Evolutionary conservation across 257 asterid species (phyloP).

Genomic region (Datura wrightii): DNA sequence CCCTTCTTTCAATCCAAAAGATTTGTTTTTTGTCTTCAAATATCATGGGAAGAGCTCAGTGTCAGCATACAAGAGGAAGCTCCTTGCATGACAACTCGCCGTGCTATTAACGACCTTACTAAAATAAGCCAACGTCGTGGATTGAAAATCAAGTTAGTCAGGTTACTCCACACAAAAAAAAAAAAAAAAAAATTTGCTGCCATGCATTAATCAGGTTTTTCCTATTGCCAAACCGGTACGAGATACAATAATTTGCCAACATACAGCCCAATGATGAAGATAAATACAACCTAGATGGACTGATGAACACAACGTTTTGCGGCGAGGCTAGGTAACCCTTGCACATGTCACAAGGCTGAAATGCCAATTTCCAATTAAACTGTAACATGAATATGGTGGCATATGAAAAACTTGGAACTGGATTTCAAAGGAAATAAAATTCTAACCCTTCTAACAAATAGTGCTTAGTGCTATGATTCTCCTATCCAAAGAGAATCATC

Average conservation of each 20-base stretch:
- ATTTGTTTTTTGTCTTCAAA: not conserved
- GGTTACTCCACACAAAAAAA: not conserved
- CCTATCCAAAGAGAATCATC: conserved; percentile 33
- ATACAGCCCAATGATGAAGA: conserved; percentile 7
- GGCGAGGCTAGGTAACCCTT: conserved; percentile 6
- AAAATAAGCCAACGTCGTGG: not conserved
- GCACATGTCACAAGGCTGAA: not conserved
- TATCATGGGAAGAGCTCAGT: not conserved
- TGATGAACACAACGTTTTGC: conserved; percentile 9
- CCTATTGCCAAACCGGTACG: not conserved
- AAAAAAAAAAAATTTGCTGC: not conserved
- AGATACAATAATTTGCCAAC: conserved; percentile 3
- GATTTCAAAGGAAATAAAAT: not conserved
- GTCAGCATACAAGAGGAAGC: not conserved
- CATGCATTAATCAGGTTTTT: not conserved
- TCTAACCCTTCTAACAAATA: conserved; percentile 1
- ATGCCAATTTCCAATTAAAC: not conserved
- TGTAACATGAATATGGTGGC: not conserved
- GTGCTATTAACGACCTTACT: not conserved
- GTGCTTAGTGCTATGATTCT: not conserved
- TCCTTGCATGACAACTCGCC: not conserved
- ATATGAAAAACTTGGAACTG: conserved; percentile 3
- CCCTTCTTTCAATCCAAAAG: not conserved
- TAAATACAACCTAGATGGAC: conserved; percentile 30
- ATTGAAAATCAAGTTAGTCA: not conserved